Base-by-base conservation (phyloP, 148 eudicot genomes). In the Linanthus parryae region DNA sequence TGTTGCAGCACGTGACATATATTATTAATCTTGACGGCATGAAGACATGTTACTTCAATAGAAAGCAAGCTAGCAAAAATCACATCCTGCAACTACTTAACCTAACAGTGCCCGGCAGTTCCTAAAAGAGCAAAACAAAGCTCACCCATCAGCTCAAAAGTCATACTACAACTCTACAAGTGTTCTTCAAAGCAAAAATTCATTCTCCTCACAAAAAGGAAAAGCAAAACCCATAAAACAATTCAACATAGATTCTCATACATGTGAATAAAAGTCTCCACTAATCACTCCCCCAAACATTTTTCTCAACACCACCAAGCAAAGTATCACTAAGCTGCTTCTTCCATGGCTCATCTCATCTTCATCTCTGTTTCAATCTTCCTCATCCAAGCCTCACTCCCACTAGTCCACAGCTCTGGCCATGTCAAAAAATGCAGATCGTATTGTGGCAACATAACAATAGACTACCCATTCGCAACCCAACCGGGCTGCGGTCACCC, bases 401-500 rank as follows among this genome's bases (percentile, higher is more conserved):
- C 27, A 15, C 38, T 49, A 49, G 54, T 38, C 31, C 23, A 31
- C 3, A 29, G 24, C 54, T 49, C 7, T 10, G 31, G 19, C 23
- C 54, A 49, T 30, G 22, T 29, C 0, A 49, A 49, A 15, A 31
- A 29, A 29, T 49, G 54, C 14, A 30, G 54, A 49, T 49, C 54
- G 16, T 49, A 49, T 30, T 49, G 54, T 19, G 54, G 54, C 16
- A 49, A 49, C 38, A 10, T 49, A 49, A 49, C 54, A 22, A 30
- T 49, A 7, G 54, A 29, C 31, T 49, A 49, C 38, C 54, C 54
- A 26, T 48, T 48, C 7, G 52, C 28, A 15, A 18, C 28, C 28
- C 52, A 27, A 68, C 52, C 74, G 23, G 99, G 99, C 26, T 92
- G 99, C 31, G 99, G 99, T 7, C 94, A 92, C 43, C 88, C 87